These are phyloP conservation scores for Thuja plicata DNA, from an alignment of 83 land plant species.

Conservation along the genomic window DNA sequence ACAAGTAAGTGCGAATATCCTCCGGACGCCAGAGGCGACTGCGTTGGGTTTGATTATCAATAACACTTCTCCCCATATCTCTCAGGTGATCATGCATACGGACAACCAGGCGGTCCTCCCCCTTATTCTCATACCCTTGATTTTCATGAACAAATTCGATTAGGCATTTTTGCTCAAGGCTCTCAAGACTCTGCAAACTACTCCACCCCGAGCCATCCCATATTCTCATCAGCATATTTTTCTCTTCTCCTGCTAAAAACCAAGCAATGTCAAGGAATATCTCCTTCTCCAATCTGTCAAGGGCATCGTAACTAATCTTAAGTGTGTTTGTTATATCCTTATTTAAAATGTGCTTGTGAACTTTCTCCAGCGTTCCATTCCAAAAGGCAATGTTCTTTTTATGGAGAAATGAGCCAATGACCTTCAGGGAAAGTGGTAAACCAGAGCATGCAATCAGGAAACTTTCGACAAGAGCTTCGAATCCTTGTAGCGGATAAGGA, in stretches of 20 bases:
- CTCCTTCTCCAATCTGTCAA: not conserved
- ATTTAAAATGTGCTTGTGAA: not conserved
- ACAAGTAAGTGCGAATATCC: not conserved
- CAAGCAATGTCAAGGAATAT: conserved; percentile 9
- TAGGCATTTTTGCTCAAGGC: not conserved
- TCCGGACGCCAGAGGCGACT: not conserved
- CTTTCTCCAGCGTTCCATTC: not conserved
- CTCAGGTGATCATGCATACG: conserved; percentile 1
- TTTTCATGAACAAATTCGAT: not conserved
- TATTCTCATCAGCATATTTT: not conserved
- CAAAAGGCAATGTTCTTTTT: not conserved
- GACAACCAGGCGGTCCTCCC: not conserved
- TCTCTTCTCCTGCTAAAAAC: not conserved
- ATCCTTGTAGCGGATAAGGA: not conserved
- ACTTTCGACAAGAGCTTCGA: not conserved
- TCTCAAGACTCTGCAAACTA: not conserved
- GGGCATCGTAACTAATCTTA: not conserved
- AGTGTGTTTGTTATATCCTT: not conserved
- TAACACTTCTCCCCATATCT: not conserved
- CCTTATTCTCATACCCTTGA: not conserved
- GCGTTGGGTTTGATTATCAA: not conserved
- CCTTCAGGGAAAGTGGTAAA: not conserved
- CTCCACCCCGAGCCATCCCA: conserved; percentile 3
- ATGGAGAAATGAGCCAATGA: not conserved
- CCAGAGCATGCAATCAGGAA: not conserved